These are phyloP conservation scores for Sarocladium oryzae DNA, from an alignment of 2,329 filamentous ascomycete genomes.

Conservation along the genomic window DNA sequence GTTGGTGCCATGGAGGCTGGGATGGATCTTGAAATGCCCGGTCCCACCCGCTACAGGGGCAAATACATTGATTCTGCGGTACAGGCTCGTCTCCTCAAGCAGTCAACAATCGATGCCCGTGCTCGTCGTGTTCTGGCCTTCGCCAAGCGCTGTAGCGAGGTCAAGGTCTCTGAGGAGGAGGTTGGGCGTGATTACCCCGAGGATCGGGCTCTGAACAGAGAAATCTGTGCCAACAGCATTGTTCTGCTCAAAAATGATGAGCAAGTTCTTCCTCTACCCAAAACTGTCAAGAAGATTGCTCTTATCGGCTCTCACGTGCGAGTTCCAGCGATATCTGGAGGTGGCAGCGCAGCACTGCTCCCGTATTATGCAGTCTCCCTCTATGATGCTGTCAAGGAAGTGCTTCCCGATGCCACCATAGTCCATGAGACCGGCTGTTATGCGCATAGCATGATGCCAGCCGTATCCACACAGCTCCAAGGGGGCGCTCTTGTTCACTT, in stretches of 20 bases:
- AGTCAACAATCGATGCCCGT: slow-evolving; percentile 20
- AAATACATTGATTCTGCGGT: slow-evolving; percentile 18
- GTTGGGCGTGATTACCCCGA: slow-evolving; percentile 17
- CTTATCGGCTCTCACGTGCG: slow-evolving; percentile 33
- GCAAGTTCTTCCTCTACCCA: slow-evolving; percentile 45
- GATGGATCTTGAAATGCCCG: slow-evolving; percentile 30
- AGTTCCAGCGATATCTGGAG: slow-evolving; percentile 25
- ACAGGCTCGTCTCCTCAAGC: slow-evolving; percentile 14
- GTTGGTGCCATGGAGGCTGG: slow-evolving; percentile 24
- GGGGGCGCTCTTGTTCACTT: slow-evolving; percentile 18
- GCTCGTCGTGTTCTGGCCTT: slow-evolving; percentile 25
- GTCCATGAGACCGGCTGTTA: slow-evolving; percentile 16
- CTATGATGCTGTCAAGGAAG: slow-evolving; percentile 23
- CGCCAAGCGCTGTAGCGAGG: slow-evolving; percentile 15
- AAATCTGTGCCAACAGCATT: slow-evolving; percentile 39
- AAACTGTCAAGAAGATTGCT: slow-evolving; percentile 19
- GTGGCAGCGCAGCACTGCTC: slow-evolving; percentile 27
- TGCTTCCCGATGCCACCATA: slow-evolving; percentile 15
- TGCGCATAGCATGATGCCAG: slow-evolving; percentile 6
- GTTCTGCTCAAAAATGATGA: slow-evolving; percentile 23
- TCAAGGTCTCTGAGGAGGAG: slow-evolving; percentile 17
- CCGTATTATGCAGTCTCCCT: slow-evolving; percentile 27
- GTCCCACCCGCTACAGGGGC: slow-evolving; percentile 19
- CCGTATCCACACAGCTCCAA: slow-evolving; percentile 2
- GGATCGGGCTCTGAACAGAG: slow-evolving; percentile 17